phyloP scores from a whole-genome alignment of 2,329 filamentous ascomycete genomes.

The Ceratocystis variospora region DNA sequence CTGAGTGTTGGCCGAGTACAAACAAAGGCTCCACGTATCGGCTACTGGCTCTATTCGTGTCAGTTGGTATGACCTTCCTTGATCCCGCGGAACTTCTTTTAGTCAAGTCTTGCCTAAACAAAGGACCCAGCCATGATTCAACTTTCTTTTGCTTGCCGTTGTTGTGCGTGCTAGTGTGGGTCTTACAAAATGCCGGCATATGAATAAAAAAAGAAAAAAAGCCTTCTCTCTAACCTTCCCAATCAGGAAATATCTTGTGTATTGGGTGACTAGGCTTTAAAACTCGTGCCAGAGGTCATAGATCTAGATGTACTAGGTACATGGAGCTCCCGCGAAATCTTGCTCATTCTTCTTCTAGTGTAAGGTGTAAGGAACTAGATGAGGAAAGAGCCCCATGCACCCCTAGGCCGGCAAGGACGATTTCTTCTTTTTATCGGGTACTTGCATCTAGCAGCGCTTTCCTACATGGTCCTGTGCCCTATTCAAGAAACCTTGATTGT shows the following conservation, averaged over 20 bases:
- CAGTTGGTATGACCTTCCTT: background rate
- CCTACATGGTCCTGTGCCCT: background rate
- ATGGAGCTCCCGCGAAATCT: background rate
- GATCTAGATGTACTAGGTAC: background rate
- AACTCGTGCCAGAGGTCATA: background rate
- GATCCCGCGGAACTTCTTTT: background rate
- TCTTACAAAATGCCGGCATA: background rate
- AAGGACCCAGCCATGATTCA: background rate
- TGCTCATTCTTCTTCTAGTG: background rate
- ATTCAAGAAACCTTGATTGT: background rate
- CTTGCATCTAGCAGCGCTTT: background rate
- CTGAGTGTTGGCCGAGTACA: background rate
- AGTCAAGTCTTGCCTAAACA: background rate
- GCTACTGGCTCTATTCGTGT: background rate
- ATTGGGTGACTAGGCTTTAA: background rate
- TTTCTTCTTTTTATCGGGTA: slow-evolving; percentile 3
- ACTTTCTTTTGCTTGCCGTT: background rate
- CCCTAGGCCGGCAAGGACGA: background rate
- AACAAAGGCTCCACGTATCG: background rate
- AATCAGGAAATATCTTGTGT: background rate
- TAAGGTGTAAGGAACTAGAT: background rate
- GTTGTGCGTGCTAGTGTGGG: background rate
- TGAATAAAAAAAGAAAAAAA: background rate
- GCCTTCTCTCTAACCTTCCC: background rate
- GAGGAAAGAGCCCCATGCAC: background rate